Conservation (phyloP, 176 grass and related monocot species). For the Oryza rufipogon region DNA sequence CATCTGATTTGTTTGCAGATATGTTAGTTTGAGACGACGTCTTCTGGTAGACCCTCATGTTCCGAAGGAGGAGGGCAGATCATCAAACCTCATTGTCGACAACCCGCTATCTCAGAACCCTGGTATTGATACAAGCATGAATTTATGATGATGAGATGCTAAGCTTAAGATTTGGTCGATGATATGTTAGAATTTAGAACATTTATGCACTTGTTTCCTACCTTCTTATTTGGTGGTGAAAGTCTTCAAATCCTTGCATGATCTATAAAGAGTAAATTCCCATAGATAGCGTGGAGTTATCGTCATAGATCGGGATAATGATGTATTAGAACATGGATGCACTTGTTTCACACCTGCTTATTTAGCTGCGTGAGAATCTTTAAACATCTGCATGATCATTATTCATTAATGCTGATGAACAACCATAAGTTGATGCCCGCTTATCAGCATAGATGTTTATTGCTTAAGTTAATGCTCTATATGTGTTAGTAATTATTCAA, state of each 20-base stretch:
- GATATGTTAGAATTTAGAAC: conserved; percentile 28
- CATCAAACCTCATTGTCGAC: conserved; percentile 67
- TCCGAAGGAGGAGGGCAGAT: conserved; percentile 64
- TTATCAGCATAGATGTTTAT: conserved; percentile 15
- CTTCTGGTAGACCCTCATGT: conserved; percentile 79
- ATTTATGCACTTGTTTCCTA: conserved; percentile 9
- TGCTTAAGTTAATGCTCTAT: not conserved
- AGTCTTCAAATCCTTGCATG: conserved; percentile 27
- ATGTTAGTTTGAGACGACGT: conserved; percentile 75
- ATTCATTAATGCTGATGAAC: conserved; percentile 29
- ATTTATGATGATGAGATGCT: not conserved
- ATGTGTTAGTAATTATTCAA: conserved; percentile 24
- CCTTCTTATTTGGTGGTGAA: not conserved
- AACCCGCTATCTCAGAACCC: conserved; percentile 97
- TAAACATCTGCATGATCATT: conserved; percentile 29
- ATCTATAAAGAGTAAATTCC: conserved; percentile 9
- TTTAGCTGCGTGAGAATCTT: not conserved
- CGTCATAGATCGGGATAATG: not conserved
- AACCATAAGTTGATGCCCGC: not conserved
- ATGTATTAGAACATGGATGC: conserved; percentile 1
- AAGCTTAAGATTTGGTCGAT: not conserved
- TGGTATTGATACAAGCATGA: conserved; percentile 53
- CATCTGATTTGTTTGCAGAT: conserved; percentile 49
- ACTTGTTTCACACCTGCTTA: not conserved
- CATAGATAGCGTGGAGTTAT: not conserved